These are phyloP conservation scores for Arabidopsis hybrid DNA, from an alignment of 441 rosid species.

Conservation along the genomic window DNA sequence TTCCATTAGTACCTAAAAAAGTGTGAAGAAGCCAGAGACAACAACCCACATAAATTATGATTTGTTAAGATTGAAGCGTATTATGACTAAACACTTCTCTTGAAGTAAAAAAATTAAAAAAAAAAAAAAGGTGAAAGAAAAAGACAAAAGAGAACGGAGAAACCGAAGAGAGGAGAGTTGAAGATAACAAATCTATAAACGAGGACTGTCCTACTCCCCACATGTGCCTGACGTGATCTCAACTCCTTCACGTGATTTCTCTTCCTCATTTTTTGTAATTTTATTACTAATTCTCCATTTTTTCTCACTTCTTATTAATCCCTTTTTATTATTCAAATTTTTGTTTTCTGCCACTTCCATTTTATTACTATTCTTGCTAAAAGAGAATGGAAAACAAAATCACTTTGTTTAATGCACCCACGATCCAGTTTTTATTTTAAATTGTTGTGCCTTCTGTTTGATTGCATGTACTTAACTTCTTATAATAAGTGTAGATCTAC, in stretches of 20 bases:
- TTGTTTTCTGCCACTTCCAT: slow-evolving; percentile 13
- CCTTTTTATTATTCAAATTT: neutral
- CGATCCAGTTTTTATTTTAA: slow-evolving; percentile 16
- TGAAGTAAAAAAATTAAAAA: neutral
- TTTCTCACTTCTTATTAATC: neutral
- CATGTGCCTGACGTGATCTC: slow-evolving; percentile 46
- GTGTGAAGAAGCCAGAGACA: neutral
- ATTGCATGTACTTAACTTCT: neutral
- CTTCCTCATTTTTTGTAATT: neutral
- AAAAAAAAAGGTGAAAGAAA: neutral
- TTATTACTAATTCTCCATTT: neutral
- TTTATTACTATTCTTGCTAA: neutral
- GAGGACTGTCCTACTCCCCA: slow-evolving; percentile 31
- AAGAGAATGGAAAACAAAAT: neutral
- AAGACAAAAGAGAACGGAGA: slow-evolving; percentile 48
- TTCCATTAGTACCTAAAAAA: neutral
- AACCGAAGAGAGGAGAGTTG: slow-evolving; percentile 36
- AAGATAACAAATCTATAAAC: slow-evolving; percentile 20
- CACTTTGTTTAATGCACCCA: slow-evolving; percentile 29
- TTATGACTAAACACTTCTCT: neutral
- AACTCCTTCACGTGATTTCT: slow-evolving; percentile 44
- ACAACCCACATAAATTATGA: neutral
- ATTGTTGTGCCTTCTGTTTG: neutral
- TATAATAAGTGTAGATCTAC: neutral
- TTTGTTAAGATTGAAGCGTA: neutral